Evolutionary conservation across 805 yeast species (phyloP), one percentile per base, ranked within the genome.

Genomic region (Pichia californica): DNA sequence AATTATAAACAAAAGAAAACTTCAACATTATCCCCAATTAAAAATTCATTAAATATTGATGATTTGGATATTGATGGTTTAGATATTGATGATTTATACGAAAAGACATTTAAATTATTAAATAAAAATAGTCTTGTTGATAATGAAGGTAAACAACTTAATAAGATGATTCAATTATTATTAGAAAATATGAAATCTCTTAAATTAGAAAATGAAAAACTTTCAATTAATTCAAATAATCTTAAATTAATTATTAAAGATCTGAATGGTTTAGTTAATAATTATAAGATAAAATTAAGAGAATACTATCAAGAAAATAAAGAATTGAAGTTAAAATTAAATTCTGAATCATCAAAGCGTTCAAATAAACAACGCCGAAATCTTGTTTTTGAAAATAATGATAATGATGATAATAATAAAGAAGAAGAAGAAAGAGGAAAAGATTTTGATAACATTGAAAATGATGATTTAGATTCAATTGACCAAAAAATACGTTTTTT

Each of bases 221-320:
- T 46, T 4, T 37, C 27, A 8, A 16, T 9, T 6, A 40, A 42
- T 11, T 21, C 46, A 27, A 50, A 55, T 30, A 60, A 59, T 15
- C 51, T 62, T 10, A 56, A 59, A 36, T 49, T 53, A 15, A 44
- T 58, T 8, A 50, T 50, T 14, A 51, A 48, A 40, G 59, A 56
- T 38, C 41, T 57, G 28, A 43, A 44, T 19, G 35, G 31, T 19
- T 34, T 47, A n/a, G 38, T 41, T n/a, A 39, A 40, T 19, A 18
- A 41, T 1, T 46, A 49, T 23, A 40, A 44, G 47, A 18, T 54
- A 45, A 41, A 55, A 32, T 38, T 51, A 42, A 47, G 46, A 32
- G 30, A 47, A 43, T 41, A 45, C 18, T 44, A 38, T 19, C 10
- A 7, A 3, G 44, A 46, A 38, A 44, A 46, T 23, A 47, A 40